These are phyloP conservation scores for Lobosporangium transversale DNA, from an alignment of 192 early-diverging fungal genomes.

Conservation along the genomic window DNA sequence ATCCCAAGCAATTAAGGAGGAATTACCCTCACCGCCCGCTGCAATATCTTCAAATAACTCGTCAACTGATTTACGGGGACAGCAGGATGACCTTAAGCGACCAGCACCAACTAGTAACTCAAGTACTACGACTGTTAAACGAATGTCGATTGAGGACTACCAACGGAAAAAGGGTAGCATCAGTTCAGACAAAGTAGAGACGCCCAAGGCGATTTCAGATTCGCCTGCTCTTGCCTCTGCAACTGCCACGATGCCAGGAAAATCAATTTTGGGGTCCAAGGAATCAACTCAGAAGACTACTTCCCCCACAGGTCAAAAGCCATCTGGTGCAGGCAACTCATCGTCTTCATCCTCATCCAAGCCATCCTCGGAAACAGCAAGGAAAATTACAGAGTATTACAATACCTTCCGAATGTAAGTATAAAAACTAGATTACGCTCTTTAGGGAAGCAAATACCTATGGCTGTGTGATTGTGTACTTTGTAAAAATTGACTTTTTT, in stretches of 20 bases:
- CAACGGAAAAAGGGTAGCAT: conserved; percentile 33
- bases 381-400: conserved; percentile 36
- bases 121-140: conserved; percentile 12
- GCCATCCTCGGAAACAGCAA: conserved; percentile 7
- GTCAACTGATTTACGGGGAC: neutral
- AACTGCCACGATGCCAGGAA: neutral
- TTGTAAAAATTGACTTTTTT: neutral
- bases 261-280: conserved; percentile 7
- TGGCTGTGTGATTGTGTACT: no score
- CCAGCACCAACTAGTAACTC: conserved; percentile 3
- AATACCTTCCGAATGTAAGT: conserved; percentile 38
- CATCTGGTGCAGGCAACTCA: conserved; percentile 7
- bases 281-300: conserved; percentile 4
- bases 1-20: conserved; percentile 32
- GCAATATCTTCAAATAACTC: conserved; percentile 3
- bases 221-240: conserved; percentile 36
- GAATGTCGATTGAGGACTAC: conserved; percentile 49
- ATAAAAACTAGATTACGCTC: no score
- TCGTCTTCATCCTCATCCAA: conserved; percentile 18
- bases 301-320: conserved; percentile 13
- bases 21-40: conserved; percentile 9
- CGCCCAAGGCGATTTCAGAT: conserved; percentile 37
- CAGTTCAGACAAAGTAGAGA: conserved; percentile 39
- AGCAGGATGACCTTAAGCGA: conserved; percentile 4
- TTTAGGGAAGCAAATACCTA: no score